Conservation (phyloP, 345 rosid genomes). For the Sonneratia alba region DNA sequence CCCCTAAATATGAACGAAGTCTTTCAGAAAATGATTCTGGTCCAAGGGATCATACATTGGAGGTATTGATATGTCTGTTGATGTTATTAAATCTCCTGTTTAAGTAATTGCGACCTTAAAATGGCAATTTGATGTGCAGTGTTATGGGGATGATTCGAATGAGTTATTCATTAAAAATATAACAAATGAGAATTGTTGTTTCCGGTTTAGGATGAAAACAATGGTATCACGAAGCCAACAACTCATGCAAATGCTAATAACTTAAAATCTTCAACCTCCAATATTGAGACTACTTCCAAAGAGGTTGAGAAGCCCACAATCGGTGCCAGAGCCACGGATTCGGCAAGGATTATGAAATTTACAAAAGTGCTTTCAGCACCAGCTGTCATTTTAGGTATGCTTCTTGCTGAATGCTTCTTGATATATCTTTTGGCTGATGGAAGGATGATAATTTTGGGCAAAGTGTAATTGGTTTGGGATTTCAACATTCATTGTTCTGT, state of each 20-base stretch:
- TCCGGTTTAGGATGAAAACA: slow-evolving; percentile 38
- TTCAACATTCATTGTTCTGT: neutral
- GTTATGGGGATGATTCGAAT: neutral
- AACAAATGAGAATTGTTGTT: neutral
- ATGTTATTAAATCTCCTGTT: neutral
- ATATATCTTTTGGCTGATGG: neutral
- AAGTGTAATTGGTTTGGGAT: neutral
- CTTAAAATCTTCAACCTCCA: slow-evolving; percentile 37
- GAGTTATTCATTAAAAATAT: neutral
- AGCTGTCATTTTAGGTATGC: slow-evolving; percentile 66
- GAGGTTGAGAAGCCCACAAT: slow-evolving; percentile 43
- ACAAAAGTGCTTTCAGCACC: slow-evolving; percentile 67
- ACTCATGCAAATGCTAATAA: slow-evolving; percentile 30
- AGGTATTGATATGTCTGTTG: slow-evolving; percentile 25
- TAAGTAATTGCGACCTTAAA: neutral
- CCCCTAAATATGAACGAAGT: slow-evolving; percentile 64
- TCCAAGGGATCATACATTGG: slow-evolving; percentile 34
- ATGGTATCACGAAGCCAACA: slow-evolving; percentile 27
- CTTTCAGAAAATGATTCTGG: slow-evolving; percentile 64
- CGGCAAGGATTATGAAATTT: slow-evolving; percentile 82
- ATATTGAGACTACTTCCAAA: slow-evolving; percentile 32
- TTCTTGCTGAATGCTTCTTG: slow-evolving; percentile 5
- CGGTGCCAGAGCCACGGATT: slow-evolving; percentile 81
- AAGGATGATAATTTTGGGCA: neutral
- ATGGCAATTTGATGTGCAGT: neutral